Evolutionary conservation across 129 eudicot species (phyloP).

Genomic region (Saposhnikovia divaricata): DNA sequence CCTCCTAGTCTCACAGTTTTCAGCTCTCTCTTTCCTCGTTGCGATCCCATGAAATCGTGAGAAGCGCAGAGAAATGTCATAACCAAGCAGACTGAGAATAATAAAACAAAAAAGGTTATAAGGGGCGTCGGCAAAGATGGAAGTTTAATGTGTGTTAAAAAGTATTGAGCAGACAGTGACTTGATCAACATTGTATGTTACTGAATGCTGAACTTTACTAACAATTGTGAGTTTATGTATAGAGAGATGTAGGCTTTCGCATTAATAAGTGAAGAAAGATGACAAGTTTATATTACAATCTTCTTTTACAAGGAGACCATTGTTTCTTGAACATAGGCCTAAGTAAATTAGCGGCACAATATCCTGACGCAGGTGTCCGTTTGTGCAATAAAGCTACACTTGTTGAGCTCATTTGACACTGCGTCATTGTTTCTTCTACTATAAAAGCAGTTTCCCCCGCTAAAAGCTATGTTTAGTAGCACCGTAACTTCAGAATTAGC

Average conservation of each 20-base stretch:
- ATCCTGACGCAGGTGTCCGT: no score
- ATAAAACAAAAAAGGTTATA: background rate
- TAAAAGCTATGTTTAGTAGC: no score
- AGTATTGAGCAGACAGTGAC: background rate
- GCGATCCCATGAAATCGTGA: background rate
- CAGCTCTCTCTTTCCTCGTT: background rate
- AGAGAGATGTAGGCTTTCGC: background rate
- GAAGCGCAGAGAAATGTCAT: conserved; percentile 2
- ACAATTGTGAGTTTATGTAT: background rate
- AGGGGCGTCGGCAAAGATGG: background rate
- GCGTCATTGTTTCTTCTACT: no score
- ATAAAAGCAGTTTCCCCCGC: no score
- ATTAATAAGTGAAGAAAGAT: no score
- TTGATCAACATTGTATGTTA: background rate
- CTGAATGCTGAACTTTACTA: background rate
- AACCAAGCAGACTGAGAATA: conserved; percentile 1
- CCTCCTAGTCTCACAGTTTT: conserved; percentile 1
- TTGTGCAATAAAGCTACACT: no score
- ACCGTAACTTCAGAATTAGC: no score
- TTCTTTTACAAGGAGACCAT: no score
- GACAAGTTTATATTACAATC: no score
- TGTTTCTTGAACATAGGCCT: no score
- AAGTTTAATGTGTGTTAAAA: background rate
- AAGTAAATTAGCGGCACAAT: no score
- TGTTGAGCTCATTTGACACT: no score